Conservation (phyloP, 495 filamentous ascomycete species). For the Antarctomyces pellizariae region DNA sequence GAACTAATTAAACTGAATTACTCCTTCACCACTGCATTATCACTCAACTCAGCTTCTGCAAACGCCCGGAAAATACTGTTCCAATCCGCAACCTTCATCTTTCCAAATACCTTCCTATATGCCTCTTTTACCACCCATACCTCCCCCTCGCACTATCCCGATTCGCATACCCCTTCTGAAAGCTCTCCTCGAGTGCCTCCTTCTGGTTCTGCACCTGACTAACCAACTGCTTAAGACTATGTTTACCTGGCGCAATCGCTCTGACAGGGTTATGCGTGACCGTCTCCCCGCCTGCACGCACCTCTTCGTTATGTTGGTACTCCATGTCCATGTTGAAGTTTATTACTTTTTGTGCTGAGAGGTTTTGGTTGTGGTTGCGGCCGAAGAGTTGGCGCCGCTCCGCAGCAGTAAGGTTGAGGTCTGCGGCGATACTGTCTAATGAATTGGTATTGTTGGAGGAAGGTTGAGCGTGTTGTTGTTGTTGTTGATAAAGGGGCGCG, state of each 20-base stretch:
- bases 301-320: conserved; percentile 57
- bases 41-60: too few species aligned
- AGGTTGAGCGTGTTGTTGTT: conserved; percentile 8
- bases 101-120: background rate
- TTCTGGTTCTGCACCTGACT: conserved; percentile 55
- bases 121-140: conserved; percentile 49
- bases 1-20: too few species aligned
- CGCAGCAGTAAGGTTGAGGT: conserved; percentile 49
- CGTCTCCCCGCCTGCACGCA: conserved; percentile 41
- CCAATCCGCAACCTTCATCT: background rate
- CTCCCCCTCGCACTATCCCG: conserved; percentile 53
- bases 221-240: conserved; percentile 68
- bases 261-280: conserved; percentile 61
- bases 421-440: conserved; percentile 39
- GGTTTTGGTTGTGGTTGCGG: conserved; percentile 21
- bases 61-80: too few species aligned
- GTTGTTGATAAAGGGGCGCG: too few species aligned
- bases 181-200: conserved; percentile 72
- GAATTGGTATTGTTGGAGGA: conserved; percentile 16
- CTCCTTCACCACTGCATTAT: too few species aligned
- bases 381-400: conserved; percentile 68
- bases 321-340: conserved; percentile 74
- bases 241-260: conserved; percentile 69
- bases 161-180: conserved; percentile 49
- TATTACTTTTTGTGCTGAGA: conserved; percentile 26